A percentile compares a stretch with the other conserved stretches of the same genome.
These are phyloP conservation scores for Yamadazyma takamatsuzukensis DNA, from an alignment of 805 yeast species.

Conservation along the genomic window DNA sequence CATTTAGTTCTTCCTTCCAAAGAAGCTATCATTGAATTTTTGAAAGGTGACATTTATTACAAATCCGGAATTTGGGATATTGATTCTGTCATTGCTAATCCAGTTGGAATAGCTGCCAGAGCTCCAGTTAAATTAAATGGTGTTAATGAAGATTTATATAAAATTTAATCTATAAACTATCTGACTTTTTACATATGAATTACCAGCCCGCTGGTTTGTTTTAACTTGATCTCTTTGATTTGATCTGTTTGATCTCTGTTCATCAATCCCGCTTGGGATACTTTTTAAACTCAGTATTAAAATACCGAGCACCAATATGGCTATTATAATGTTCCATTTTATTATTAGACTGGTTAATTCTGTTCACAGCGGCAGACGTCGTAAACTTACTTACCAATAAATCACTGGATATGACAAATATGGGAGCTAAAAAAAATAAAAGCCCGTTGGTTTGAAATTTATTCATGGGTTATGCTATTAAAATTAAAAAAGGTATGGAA, in stretches of 20 bases:
- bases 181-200: neutral
- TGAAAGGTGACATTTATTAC: conserved; percentile 61
- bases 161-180: conserved; percentile 5
- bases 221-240: no score
- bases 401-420: conserved; percentile 29
- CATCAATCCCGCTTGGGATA: no score
- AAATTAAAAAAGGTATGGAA: no score
- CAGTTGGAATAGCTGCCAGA: conserved; percentile 38
- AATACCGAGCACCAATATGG: conserved; percentile 7
- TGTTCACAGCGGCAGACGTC: conserved; percentile 13
- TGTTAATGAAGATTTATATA: conserved; percentile 16
- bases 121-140: conserved; percentile 34
- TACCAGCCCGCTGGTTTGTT: conserved; percentile 5
- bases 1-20: conserved; percentile 61
- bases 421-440: conserved; percentile 24
- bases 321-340: conserved; percentile 1
- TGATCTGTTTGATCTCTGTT: no score
- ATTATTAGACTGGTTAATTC: conserved; percentile 8
- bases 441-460: conserved; percentile 20
- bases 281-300: conserved; percentile 12
- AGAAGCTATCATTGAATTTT: conserved; percentile 61
- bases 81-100: conserved; percentile 55
- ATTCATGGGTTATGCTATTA: conserved; percentile 13
- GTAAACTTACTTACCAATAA: conserved; percentile 23
- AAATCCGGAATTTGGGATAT: conserved; percentile 75